Conservation (phyloP, 2,329 filamentous ascomycete species). For the Trichoderma brevicompactum region DNA sequence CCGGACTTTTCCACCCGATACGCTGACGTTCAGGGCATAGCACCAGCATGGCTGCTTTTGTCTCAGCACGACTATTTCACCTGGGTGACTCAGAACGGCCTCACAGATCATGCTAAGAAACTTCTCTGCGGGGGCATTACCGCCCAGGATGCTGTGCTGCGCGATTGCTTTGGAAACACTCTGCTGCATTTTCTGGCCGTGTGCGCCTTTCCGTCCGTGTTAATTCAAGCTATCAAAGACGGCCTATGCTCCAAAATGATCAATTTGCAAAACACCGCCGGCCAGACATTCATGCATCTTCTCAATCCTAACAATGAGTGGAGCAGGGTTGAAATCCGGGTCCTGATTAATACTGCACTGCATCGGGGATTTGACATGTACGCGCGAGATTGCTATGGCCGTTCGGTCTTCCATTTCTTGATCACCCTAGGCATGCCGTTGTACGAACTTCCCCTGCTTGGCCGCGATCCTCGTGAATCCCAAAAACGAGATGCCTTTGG, state of each 20-base stretch:
- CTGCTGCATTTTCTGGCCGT: slow-evolving; percentile 52
- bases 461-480: slow-evolving; percentile 40
- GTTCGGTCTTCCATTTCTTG: slow-evolving; percentile 56
- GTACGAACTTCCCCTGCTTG: slow-evolving; percentile 42
- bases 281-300: slow-evolving; percentile 56
- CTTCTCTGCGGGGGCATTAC: slow-evolving; percentile 29
- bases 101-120: background rate
- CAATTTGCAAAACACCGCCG: slow-evolving; percentile 46
- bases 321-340: slow-evolving; percentile 36
- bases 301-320: slow-evolving; percentile 45
- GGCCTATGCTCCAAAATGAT: slow-evolving; percentile 34
- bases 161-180: slow-evolving; percentile 54
- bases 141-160: slow-evolving; percentile 28
- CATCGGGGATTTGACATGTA: slow-evolving; percentile 41
- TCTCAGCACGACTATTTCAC: background rate
- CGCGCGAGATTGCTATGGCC: slow-evolving; percentile 54
- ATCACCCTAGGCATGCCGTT: slow-evolving; percentile 31
- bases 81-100: slow-evolving; percentile 39
- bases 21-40: background rate
- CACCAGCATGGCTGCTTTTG: background rate
- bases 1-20: background rate
- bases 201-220: slow-evolving; percentile 36
- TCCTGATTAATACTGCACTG: slow-evolving; percentile 36
- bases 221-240: slow-evolving; percentile 38
- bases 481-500: slow-evolving; percentile 57